These are phyloP conservation scores for Pseudocercospora vitis DNA, from an alignment of 2,329 filamentous ascomycete genomes.

Conservation along the genomic window DNA sequence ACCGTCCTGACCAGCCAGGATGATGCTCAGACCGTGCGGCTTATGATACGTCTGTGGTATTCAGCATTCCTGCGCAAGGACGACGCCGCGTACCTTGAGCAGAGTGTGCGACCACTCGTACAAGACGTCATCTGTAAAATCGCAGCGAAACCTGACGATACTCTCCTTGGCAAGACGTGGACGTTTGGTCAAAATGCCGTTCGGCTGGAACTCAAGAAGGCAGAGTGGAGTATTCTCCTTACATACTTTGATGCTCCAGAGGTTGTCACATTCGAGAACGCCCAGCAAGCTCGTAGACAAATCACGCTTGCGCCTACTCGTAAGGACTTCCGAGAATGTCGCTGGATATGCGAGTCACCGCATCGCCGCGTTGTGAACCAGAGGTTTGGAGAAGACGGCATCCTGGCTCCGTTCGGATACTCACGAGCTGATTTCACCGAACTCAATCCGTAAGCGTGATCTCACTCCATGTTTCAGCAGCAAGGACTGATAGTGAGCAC, in stretches of 20 bases:
- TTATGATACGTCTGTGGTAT: constrained; percentile 51
- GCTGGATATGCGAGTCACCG: constrained; percentile 30
- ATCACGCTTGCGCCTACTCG: constrained; percentile 35
- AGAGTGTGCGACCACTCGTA: constrained; percentile 36
- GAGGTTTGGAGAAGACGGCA: constrained; percentile 42
- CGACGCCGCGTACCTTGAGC: constrained; percentile 30
- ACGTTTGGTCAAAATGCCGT: constrained; percentile 29
- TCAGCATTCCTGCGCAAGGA: constrained; percentile 40
- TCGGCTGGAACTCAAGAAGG: constrained; percentile 36
- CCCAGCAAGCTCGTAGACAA: constrained; percentile 30
- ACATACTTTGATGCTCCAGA: constrained; percentile 32
- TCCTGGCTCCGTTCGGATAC: constrained; percentile 45
- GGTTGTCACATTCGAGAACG: constrained; percentile 28
- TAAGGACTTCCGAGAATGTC: constrained; percentile 39
- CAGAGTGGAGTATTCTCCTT: constrained; percentile 37
- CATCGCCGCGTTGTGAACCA: constrained; percentile 31
- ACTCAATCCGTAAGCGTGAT: constrained; percentile 45
- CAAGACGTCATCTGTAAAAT: constrained; percentile 40
- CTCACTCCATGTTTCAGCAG: not conserved
- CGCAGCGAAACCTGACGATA: constrained; percentile 26
- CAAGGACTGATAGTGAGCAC: not conserved
- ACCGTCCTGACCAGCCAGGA: constrained; percentile 25
- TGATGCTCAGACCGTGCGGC: constrained; percentile 31
- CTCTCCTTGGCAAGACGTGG: constrained; percentile 39
- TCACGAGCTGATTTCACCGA: constrained; percentile 36